Evolutionary conservation across 371 early-diverging fungal species (phyloP).

Genomic region (Syncephalis plumigaleata): DNA sequence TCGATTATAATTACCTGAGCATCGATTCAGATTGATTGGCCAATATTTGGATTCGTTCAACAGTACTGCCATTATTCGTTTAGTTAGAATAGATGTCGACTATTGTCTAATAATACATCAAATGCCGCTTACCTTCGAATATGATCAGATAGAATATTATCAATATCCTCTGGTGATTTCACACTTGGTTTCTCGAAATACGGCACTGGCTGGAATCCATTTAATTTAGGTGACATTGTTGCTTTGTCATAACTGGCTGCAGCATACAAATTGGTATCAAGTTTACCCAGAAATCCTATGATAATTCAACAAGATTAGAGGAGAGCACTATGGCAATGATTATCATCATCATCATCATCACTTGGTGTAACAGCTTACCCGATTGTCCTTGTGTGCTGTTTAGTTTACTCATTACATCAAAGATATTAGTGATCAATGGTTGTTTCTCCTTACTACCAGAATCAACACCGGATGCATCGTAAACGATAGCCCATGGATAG

Average conservation of each 20-base stretch:
- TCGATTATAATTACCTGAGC: too few species aligned
- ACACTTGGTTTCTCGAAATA: conserved; percentile 12
- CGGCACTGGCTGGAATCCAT: conserved; percentile 21
- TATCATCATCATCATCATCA: too few species aligned
- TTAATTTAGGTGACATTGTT: conserved; percentile 1
- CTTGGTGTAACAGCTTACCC: too few species aligned
- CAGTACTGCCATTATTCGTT: too few species aligned
- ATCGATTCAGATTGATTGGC: too few species aligned
- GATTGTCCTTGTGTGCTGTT: too few species aligned
- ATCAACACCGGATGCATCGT: conserved; percentile 11
- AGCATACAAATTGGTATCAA: conserved; percentile 19
- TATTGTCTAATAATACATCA: too few species aligned
- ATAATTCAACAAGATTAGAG: too few species aligned
- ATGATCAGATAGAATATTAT: conserved; percentile 14
- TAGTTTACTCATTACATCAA: neutral
- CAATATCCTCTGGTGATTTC: conserved; percentile 10
- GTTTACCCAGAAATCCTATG: conserved; percentile 3
- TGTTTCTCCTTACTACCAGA: conserved; percentile 12
- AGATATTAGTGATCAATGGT: conserved; percentile 2
- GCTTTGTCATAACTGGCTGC: conserved; percentile 4
- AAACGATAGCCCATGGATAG: conserved; percentile 14
- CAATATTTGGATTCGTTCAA: too few species aligned
- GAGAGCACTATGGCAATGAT: too few species aligned
- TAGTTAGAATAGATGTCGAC: too few species aligned
- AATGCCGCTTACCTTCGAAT: conserved; percentile 9